Evolutionary conservation across 1,284 basidiomycete species (phyloP).

Genomic region (Afroboletus lepidellus): DNA sequence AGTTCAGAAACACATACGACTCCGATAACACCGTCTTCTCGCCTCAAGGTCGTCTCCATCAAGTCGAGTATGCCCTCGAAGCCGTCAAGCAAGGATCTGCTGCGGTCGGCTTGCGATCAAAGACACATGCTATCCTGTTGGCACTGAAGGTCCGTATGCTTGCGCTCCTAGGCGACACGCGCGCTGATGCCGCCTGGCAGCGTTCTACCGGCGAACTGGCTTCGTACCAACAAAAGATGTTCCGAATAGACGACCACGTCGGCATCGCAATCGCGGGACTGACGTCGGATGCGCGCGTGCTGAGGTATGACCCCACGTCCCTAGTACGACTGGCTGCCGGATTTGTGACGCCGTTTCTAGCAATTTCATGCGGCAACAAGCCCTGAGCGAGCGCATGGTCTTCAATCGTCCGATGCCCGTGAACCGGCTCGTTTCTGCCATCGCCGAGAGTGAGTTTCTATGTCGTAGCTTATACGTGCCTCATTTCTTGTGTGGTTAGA

Average conservation of each 20-base stretch:
- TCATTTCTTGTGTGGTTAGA: constrained; percentile 47
- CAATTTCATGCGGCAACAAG: constrained; percentile 99
- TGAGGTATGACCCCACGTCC: constrained; percentile 60
- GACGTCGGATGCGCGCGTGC: constrained; percentile 95
- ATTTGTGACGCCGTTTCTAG: constrained; percentile 40
- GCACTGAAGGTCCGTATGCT: constrained; percentile 75
- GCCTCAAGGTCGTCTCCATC: constrained; percentile 86
- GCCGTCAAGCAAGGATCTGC: constrained; percentile 99
- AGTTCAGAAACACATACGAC: constrained; percentile 96
- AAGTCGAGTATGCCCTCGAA: constrained; percentile 99
- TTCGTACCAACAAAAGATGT: constrained; percentile 99
- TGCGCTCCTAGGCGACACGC: neutral
- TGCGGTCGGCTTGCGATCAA: constrained; percentile 92
- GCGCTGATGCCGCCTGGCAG: constrained; percentile 43
- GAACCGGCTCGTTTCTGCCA: constrained; percentile 87
- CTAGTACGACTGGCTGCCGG: neutral
- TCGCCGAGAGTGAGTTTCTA: constrained; percentile 85
- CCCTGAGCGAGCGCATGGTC: constrained; percentile 92
- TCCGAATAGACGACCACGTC: constrained; percentile 98
- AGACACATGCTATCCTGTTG: constrained; percentile 92
- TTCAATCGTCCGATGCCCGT: constrained; percentile 96
- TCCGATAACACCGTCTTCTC: constrained; percentile 97
- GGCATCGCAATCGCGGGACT: constrained; percentile 98
- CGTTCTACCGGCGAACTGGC: constrained; percentile 98
- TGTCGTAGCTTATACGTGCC: neutral